phyloP scores from a whole-genome alignment of 2,329 filamentous ascomycete species.

The Cytospora leucostoma region DNA sequence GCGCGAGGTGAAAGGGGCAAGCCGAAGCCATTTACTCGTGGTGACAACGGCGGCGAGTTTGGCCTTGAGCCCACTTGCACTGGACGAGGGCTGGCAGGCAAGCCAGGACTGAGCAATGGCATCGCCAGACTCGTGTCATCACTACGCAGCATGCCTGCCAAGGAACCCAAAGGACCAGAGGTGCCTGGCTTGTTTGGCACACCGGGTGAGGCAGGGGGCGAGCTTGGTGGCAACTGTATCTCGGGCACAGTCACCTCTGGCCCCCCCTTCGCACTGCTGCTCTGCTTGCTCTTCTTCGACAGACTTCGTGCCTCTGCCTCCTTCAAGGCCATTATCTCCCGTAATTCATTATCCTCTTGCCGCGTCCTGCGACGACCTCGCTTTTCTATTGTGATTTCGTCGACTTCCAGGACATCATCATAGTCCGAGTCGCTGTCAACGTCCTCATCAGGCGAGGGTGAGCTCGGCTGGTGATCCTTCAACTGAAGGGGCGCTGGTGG shows the following conservation, averaged over 20 bases:
- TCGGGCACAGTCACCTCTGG: conserved; percentile 42
- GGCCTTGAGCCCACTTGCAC: conserved; percentile 54
- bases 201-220: conserved; percentile 41
- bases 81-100: conserved; percentile 63
- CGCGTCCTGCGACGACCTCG: conserved; percentile 81
- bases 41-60: conserved; percentile 70
- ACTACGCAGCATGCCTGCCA: conserved; percentile 54
- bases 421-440: conserved; percentile 76
- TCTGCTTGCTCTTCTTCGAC: conserved; percentile 70
- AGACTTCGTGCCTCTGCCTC: conserved; percentile 71
- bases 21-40: conserved; percentile 46
- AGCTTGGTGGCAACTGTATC: conserved; percentile 38
- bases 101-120: conserved; percentile 58
- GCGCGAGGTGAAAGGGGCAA: conserved; percentile 66
- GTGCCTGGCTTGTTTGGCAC: conserved; percentile 39
- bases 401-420: conserved; percentile 72
- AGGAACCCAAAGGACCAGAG: conserved; percentile 48
- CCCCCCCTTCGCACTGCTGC: conserved; percentile 52
- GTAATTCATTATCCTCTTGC: conserved; percentile 81
- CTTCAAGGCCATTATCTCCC: conserved; percentile 67
- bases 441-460: conserved; percentile 53
- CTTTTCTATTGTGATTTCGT: conserved; percentile 60
- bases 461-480: conserved; percentile 43
- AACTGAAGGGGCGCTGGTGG: conserved; percentile 85
- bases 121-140: conserved; percentile 38